Evolutionary conservation across 768 basidiomycete species (phyloP), one percentile per base, ranked within the genome.

Genomic region (Tremella yokohamensis): DNA sequence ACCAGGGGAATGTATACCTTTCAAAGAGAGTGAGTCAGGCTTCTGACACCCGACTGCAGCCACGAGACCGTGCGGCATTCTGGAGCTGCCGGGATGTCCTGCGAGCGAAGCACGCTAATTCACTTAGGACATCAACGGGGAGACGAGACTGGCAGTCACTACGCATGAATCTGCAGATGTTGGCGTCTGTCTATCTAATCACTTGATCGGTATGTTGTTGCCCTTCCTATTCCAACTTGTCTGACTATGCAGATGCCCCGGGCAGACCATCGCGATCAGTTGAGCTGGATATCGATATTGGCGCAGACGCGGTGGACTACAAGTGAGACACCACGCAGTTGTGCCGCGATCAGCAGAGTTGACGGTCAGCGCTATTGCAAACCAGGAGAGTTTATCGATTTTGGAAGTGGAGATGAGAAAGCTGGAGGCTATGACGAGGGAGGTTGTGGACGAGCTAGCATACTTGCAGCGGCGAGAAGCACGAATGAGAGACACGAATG

Each of bases 351-450:
- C 9, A 7, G 15, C 49, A 34, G n/a, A 24, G 58, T 48, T 16
- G 40, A 38, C 56, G 38, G 22, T 59, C 1, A 96, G 92, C 68
- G 96, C 96, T 22, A 99, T 98, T 75, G 96, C 96, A 9, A 97
- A 96, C 79, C 93, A 97, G 75, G 96, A 99, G 76, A 92, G 90
- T 0, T 81, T 98, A 0, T 96, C 91, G 6, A 88, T 88, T 0
- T 83, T 99, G 18, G 96, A 99, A 78, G 93, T 90, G 0, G 96
- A 98, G 77, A 97, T 98, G 93, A 85, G 92, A 40, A 98, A 98
- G 72, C 81, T 99, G 2, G 96, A 99, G 76, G 93, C 90, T 0
- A 77, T 97, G 13, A 88, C 92, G 37, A 90, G 92, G 75, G 96
- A 98, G 79, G 85, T 99, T 52, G 84, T 87, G 13, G 93, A 97